phyloP scores from a whole-genome alignment of 1,284 basidiomycete species.

The Trametes hirsuta region DNA sequence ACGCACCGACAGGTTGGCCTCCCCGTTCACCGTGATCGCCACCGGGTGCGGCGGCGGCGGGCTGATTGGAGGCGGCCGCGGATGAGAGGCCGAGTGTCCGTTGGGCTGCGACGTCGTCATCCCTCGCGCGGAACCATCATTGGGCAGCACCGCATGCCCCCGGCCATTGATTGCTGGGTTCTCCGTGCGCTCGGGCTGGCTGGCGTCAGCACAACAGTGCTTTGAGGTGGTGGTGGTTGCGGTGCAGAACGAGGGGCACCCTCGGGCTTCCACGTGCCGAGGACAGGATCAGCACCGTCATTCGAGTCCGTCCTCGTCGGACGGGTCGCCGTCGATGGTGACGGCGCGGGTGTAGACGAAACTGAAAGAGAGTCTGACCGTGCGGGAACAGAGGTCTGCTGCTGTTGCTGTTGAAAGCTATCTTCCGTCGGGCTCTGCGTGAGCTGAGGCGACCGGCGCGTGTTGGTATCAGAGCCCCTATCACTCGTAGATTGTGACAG shows the following conservation, averaged over 20 bases:
- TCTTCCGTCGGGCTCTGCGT: constrained; percentile 20
- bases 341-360: constrained; percentile 12
- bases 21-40: constrained; percentile 20
- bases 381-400: constrained; percentile 8
- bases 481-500: constrained; percentile 11
- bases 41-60: constrained; percentile 9
- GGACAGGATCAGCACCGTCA: constrained; percentile 26
- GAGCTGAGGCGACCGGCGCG: constrained; percentile 16
- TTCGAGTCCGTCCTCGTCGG: constrained; percentile 5
- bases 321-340: constrained; percentile 15
- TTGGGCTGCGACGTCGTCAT: constrained; percentile 5
- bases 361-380: constrained; percentile 19
- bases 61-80: constrained; percentile 12
- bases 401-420: constrained; percentile 9
- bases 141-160: neutral
- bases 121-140: neutral
- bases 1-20: constrained; percentile 20
- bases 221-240: constrained; percentile 13
- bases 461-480: constrained; percentile 5
- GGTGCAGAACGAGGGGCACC: constrained; percentile 11
- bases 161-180: constrained; percentile 8
- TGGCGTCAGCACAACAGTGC: constrained; percentile 14
- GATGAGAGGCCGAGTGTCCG: constrained; percentile 4
- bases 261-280: constrained; percentile 23
- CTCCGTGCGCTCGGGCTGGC: constrained; percentile 11